Conservation (phyloP, 169 alveolate species). For the Plasmodium vivax region DNA sequence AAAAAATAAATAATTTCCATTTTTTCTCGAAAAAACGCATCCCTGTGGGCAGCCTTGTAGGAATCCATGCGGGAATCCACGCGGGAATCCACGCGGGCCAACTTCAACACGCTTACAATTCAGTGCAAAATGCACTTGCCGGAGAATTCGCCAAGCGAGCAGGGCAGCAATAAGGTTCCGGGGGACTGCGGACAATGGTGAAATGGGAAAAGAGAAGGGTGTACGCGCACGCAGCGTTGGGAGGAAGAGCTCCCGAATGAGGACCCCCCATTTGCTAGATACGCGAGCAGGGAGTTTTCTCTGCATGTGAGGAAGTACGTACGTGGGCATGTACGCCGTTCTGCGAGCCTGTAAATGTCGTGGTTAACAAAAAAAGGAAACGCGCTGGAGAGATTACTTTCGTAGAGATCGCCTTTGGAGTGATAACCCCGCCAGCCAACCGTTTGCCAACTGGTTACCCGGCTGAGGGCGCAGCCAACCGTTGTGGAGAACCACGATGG, state of each 20-base stretch:
- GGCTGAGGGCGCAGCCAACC: neutral
- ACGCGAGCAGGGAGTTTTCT: neutral
- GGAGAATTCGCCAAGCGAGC: neutral
- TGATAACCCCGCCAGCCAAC: neutral
- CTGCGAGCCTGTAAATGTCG: no score
- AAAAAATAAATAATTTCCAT: neutral
- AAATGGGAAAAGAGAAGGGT: neutral
- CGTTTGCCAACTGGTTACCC: neutral
- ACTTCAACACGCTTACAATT: neutral
- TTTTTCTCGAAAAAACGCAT: neutral
- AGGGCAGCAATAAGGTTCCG: neutral
- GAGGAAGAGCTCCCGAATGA: neutral
- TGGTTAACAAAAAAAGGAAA: no score
- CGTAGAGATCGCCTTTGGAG: no score
- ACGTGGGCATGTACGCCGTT: neutral
- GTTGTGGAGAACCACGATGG: constrained; percentile 56
- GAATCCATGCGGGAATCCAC: neutral
- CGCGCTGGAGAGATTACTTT: no score
- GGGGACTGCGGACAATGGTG: neutral
- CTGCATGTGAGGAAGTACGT: neutral
- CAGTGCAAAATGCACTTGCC: neutral
- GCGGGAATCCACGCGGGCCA: neutral
- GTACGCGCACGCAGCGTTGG: neutral
- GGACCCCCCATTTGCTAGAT: neutral
- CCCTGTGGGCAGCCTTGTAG: neutral